Base-by-base conservation (phyloP, 176 grass and related monocot genomes). In the Aegilops sharonensis region DNA sequence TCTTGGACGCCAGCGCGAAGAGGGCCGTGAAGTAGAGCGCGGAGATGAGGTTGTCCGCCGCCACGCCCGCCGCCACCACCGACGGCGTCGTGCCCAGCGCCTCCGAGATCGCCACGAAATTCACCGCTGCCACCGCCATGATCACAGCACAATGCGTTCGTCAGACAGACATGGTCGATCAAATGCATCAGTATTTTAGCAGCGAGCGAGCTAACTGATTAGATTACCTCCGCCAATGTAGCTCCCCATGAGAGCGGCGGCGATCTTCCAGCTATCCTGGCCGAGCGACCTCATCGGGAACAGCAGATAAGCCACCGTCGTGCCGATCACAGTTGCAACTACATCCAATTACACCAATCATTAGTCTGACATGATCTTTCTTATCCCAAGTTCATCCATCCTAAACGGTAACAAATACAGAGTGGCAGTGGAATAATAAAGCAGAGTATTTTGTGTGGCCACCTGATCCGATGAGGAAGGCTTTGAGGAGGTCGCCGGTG, bases 181-280 rank as follows among this genome's bases (percentile, higher is more conserved):
- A 43, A 37, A 4, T 62, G 81, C 7, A 35, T 35, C 34, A 4
- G 5, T 35, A 4, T 6, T 4, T 35, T 35, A 5, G 5, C 34
- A 35, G 5, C 34, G 5, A 35, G 34, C 34, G 5, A 35, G 34
- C 34, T 5, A 35, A 6, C 6, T 5, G 4, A 35, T 35, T 5
- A 30, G 3, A 20, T 87, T 87, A 97, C 92, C 84, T 92, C 93
- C 95, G 47, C 95, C 95, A 68, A 95, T 98, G 80, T 98, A 93
- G 87, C 95, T 98, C 70, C 95, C 92, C 95, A 95, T 98, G 65
- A 98, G 93, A 7, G 95, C 89, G 30, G 95, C 95, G 8, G 95
- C 95, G 56, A 98, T 86, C 86, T 98, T 98, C 95, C 95, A 98
- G 87, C 89, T 86, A 48, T 98, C 95, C 39, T 90, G 85, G 73